Conservation (phyloP, 164 flowering plant genomes). For the Nymphaea thermarum region DNA sequence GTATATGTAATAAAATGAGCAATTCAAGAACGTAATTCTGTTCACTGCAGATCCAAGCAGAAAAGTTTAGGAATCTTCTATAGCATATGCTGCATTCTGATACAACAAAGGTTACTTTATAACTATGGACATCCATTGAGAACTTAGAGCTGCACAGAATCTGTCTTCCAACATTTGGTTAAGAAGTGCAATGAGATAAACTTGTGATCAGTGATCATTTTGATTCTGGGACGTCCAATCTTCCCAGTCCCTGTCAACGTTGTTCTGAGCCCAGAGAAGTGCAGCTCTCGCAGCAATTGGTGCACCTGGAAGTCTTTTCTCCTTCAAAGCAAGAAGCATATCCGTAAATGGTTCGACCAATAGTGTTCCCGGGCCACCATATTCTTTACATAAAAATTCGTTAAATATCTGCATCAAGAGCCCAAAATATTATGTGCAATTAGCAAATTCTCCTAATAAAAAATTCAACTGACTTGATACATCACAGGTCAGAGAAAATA, state of each 20-base stretch:
- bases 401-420: conserved; percentile 40
- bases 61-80: neutral
- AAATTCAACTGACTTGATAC: too few relatives aligned
- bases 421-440: too few relatives aligned
- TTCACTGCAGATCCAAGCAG: neutral
- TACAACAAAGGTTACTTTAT: neutral
- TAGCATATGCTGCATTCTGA: neutral
- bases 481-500: too few relatives aligned
- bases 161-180: neutral
- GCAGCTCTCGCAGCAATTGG: conserved; percentile 59
- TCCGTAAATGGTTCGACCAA: conserved; percentile 80
- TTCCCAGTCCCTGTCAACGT: conserved; percentile 67
- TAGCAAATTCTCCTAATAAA: too few relatives aligned
- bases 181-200: neutral
- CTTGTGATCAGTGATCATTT: conserved; percentile 5
- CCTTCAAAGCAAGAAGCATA: conserved; percentile 58
- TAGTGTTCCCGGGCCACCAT: conserved; percentile 80
- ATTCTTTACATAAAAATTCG: conserved; percentile 44
- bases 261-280: conserved; percentile 68
- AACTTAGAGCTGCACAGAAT: too few relatives aligned
- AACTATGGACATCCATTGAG: too few relatives aligned
- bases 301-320: conserved; percentile 57
- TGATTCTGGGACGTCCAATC: conserved; percentile 30
- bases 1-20: neutral
- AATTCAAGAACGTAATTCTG: neutral